Evolutionary conservation across 2,329 filamentous ascomycete species (phyloP).

Genomic region (Xylogone sp.): DNA sequence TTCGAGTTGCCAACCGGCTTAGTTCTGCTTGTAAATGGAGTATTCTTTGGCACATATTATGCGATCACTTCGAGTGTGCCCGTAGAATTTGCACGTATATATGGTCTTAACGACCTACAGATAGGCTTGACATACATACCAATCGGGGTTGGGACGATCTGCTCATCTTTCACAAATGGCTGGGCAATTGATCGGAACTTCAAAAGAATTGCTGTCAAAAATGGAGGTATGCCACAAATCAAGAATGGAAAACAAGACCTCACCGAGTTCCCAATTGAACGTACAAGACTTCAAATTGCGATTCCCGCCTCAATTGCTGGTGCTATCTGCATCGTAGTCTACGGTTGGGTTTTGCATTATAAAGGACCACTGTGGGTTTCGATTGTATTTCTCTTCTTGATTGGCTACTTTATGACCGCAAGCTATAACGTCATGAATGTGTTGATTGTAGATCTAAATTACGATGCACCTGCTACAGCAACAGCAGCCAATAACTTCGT

Average conservation of each 20-base stretch:
- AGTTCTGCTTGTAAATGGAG: conserved; percentile 36
- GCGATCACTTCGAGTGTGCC: conserved; percentile 44
- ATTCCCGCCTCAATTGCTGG: not conserved
- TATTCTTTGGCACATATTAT: conserved; percentile 52
- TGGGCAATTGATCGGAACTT: conserved; percentile 61
- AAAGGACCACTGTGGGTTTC: conserved; percentile 3
- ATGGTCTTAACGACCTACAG: conserved; percentile 14
- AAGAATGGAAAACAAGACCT: conserved; percentile 5
- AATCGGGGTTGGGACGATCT: conserved; percentile 40
- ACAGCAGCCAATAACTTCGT: conserved; percentile 10
- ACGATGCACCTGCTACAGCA: conserved; percentile 3
- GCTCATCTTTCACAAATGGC: conserved; percentile 48
- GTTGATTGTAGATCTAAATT: conserved; percentile 7
- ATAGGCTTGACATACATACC: conserved; percentile 28
- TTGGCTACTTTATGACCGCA: conserved; percentile 18
- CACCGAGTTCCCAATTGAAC: conserved; percentile 14
- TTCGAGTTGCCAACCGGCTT: not conserved
- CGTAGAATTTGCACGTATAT: conserved; percentile 30
- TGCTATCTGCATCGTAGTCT: not conserved
- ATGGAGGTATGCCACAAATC: not conserved
- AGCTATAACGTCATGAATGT: conserved; percentile 18
- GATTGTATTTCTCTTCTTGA: conserved; percentile 15
- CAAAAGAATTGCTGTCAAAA: no score
- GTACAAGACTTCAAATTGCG: conserved; percentile 4
- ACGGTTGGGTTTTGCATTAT: conserved; percentile 8